phyloP scores from a whole-genome alignment of 495 filamentous ascomycete species.

The Aspergillus affinis region DNA sequence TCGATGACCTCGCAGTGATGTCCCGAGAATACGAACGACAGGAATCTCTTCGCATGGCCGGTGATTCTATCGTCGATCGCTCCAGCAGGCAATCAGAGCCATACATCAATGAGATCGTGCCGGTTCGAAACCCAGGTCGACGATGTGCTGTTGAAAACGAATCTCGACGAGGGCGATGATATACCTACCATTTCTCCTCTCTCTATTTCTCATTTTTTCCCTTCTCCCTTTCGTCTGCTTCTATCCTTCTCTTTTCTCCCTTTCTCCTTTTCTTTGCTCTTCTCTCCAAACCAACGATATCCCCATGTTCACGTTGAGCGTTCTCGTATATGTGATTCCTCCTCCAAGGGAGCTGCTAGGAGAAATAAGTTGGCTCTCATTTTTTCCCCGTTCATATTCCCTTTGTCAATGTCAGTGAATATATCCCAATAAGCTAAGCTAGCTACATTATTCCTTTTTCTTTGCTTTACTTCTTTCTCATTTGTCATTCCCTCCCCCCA shows the following conservation, averaged over 20 bases:
- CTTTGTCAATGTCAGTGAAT: no score
- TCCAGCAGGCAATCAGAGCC: slow-evolving; percentile 34
- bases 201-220: neutral
- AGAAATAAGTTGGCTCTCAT: neutral
- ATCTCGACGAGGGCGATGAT: slow-evolving; percentile 31
- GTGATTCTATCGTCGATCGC: slow-evolving; percentile 22
- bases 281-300: neutral
- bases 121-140: slow-evolving; percentile 35
- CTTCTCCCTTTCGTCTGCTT: no score
- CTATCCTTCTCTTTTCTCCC: slow-evolving; percentile 1
- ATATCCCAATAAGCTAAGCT: neutral
- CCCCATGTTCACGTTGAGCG: neutral
- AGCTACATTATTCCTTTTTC: neutral
- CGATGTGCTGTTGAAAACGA: slow-evolving; percentile 32
- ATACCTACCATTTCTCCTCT: neutral
- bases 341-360: neutral
- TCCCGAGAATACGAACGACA: slow-evolving; percentile 54
- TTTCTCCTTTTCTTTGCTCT: neutral
- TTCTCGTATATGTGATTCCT: neutral
- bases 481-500: neutral
- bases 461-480: neutral
- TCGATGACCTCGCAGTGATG: slow-evolving; percentile 52
- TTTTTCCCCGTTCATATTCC: neutral
- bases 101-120: slow-evolving; percentile 53
- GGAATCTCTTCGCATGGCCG: slow-evolving; percentile 50